Conservation (phyloP, 225 moss, liverwort and hornwort species). For the Marchantia paleacea region DNA sequence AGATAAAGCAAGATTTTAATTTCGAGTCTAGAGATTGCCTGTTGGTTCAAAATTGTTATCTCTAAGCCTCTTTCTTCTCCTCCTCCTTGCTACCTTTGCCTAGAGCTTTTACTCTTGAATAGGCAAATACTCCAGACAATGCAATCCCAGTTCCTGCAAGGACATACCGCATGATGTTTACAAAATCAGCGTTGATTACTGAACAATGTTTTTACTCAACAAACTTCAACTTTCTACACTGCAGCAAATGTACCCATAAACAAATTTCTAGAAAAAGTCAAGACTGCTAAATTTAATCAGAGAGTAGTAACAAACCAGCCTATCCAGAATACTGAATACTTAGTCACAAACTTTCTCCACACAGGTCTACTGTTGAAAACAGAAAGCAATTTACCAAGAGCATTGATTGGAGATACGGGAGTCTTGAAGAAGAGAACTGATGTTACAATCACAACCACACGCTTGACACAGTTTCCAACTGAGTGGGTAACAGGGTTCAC, state of each 20-base stretch:
- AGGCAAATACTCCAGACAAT: constrained; percentile 86
- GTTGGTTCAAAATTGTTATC: not conserved
- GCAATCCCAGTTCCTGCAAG: constrained; percentile 79
- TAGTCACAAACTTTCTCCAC: not conserved
- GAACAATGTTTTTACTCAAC: no score
- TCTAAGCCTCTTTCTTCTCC: constrained; percentile 29
- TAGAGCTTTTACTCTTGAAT: constrained; percentile 86
- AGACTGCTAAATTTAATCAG: no score
- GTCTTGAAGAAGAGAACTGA: constrained; percentile 94
- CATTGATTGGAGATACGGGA: constrained; percentile 86
- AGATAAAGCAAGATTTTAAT: not conserved
- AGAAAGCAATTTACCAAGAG: constrained; percentile 46
- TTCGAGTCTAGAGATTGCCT: not conserved
- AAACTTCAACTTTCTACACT: no score
- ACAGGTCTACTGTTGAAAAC: not conserved
- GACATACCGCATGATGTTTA: not conserved
- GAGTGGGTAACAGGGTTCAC: constrained; percentile 98
- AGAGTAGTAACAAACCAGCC: no score
- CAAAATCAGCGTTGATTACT: no score
- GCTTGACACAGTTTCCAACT: constrained; percentile 96
- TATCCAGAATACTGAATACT: no score
- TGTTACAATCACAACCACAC: constrained; percentile 94
- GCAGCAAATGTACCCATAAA: no score
- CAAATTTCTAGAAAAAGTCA: not conserved
- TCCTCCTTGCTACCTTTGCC: constrained; percentile 46